These are phyloP conservation scores for Deinandra increscens DNA, from an alignment of 129 eudicot genomes.

Conservation along the genomic window DNA sequence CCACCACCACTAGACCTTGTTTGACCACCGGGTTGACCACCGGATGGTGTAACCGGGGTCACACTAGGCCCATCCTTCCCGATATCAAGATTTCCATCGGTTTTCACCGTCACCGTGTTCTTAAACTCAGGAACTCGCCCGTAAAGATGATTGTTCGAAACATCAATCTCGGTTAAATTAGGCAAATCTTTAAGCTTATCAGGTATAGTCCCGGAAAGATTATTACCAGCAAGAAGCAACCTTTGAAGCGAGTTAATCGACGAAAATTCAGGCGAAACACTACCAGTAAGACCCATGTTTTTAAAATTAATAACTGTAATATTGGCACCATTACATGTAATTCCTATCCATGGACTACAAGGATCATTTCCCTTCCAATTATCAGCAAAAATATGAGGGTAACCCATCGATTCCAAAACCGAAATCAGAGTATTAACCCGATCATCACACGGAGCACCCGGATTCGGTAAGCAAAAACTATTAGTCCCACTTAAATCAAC, in stretches of 20 bases:
- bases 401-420: slow-evolving; percentile 48
- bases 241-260: slow-evolving; percentile 45
- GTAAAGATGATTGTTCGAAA: slow-evolving; percentile 58
- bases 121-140: slow-evolving; percentile 60
- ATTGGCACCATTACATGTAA: slow-evolving; percentile 53
- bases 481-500: slow-evolving; percentile 51
- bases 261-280: slow-evolving; percentile 56
- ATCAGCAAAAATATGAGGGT: slow-evolving; percentile 56
- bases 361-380: slow-evolving; percentile 88
- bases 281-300: slow-evolving; percentile 57
- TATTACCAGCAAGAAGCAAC: slow-evolving; percentile 57
- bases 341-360: slow-evolving; percentile 57
- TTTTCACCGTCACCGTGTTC: slow-evolving; percentile 38
- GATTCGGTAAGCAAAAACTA: slow-evolving; percentile 61
- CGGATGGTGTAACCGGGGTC: slow-evolving; percentile 42
- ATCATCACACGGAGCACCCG: slow-evolving; percentile 58
- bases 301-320: slow-evolving; percentile 59
- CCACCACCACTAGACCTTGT: slow-evolving; percentile 17
- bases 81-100: slow-evolving; percentile 54
- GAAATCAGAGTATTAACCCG: slow-evolving; percentile 56
- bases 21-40: slow-evolving; percentile 19
- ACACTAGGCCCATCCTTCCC: slow-evolving; percentile 50
- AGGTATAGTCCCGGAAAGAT: slow-evolving; percentile 65
- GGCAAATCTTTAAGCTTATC: slow-evolving; percentile 52
- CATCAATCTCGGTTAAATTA: slow-evolving; percentile 47